Conservation (phyloP, 257 asterid species). For the Plectranthus barbatus region DNA sequence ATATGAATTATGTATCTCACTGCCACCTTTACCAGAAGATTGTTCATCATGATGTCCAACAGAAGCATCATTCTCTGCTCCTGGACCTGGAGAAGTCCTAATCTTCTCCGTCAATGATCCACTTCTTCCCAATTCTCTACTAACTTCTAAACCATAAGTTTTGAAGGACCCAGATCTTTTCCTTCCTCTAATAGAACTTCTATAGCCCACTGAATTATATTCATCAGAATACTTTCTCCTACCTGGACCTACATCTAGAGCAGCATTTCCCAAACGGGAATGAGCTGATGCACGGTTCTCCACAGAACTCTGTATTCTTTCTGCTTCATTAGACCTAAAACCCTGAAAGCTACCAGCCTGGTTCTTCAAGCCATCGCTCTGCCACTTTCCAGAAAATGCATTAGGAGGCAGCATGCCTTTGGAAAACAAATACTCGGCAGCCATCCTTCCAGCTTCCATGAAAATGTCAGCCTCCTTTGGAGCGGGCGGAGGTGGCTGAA, state of each 20-base stretch:
- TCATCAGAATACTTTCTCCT: constrained; percentile 61
- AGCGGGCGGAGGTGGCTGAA: constrained; percentile 46
- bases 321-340: constrained; percentile 39
- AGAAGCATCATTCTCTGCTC: constrained; percentile 32
- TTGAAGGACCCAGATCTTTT: constrained; percentile 53
- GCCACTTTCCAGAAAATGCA: constrained; percentile 73
- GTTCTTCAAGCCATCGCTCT: constrained; percentile 41
- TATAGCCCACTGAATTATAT: constrained; percentile 34
- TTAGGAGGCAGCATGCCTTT: constrained; percentile 67
- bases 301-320: constrained; percentile 19
- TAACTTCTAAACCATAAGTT: constrained; percentile 43
- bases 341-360: constrained; percentile 26
- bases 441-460: constrained; percentile 86
- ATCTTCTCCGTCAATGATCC: constrained; percentile 47
- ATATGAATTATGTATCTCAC: constrained; percentile 26
- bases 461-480: constrained; percentile 46
- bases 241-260: constrained; percentile 36
- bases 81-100: constrained; percentile 32
- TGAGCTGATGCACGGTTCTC: constrained; percentile 52
- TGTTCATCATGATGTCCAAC: constrained; percentile 33
- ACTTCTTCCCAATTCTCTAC: constrained; percentile 47
- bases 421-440: constrained; percentile 76
- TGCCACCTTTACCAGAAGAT: constrained; percentile 31
- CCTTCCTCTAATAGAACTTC: constrained; percentile 46
- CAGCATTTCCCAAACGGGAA: constrained; percentile 52